Evolutionary conservation across 805 yeast genomes (phyloP), one percentile per base, ranked within the genome.

Genomic region (Candida germanica): DNA sequence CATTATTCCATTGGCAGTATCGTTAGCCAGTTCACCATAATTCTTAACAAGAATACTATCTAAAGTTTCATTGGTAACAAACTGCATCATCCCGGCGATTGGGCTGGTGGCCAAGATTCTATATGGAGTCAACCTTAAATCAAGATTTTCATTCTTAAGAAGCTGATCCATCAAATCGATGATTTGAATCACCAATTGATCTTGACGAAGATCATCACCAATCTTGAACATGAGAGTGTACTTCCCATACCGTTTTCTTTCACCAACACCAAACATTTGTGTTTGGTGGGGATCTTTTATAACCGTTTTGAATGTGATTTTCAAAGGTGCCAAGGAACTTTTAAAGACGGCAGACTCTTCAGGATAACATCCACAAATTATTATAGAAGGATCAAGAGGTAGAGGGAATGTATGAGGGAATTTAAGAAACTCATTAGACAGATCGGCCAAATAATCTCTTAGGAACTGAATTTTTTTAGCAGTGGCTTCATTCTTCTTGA

Each of bases 171-270:
- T 93, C 40, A 93, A 65, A 38, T 82, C 75, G 39, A 93, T 86
- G 43, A 93, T 87, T 58, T 93, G 98, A 33, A 88, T 84, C n/a
- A 93, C 95, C 45, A 93, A 72, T 58, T 93, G 99, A 65, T 93
- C 99, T 58, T 93, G 99, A 41, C 98, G 70, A 33, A 93, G 68
- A 56, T 93, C 98, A 45, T 85, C 99, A 10, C 99, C 99, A 33
- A 85, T 84, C 58, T 93, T 93, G 63, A 87, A 91, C 83, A 93
- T 91, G 24, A 93, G 64, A 5, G 94, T 79, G 56, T 87, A 93
- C 35, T 61, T 66, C 3, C 70, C 70, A 35, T 65, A 53, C 33
- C 56, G 56, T 29, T 48, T 48, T 35, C 51, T 55, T 27, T 56
- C 55, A 1, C 66, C 65, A 43, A 65, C n/a, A 1, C 66, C 66